phyloP scores from a whole-genome alignment of 2,329 filamentous ascomycete genomes.

The Penicillium sp. region DNA sequence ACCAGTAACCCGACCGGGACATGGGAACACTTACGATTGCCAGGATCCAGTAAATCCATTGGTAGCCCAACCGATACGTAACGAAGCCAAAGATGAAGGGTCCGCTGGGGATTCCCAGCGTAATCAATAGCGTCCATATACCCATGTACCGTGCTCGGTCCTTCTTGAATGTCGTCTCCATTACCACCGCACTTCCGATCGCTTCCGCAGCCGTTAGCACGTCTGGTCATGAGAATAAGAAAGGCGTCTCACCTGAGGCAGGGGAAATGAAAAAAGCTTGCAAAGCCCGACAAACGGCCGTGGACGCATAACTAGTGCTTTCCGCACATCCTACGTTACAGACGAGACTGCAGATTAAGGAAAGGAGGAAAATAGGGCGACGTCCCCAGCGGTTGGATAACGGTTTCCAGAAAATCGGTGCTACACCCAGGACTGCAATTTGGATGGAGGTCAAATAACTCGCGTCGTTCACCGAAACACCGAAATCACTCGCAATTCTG shows the following conservation, averaged over 20 bases:
- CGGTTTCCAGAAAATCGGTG: too few species aligned
- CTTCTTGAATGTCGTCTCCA: conserved; percentile 52
- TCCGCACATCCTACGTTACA: conserved; percentile 50
- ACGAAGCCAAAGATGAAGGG: conserved; percentile 39
- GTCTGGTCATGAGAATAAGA: too few species aligned
- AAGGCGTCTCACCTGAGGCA: conserved; percentile 41
- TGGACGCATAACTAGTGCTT: conserved; percentile 42
- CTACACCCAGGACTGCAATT: too few species aligned
- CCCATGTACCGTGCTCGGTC: conserved; percentile 50
- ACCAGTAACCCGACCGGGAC: too few species aligned
- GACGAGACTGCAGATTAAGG: conserved; percentile 42
- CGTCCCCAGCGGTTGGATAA: conserved; percentile 48
- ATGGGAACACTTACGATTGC: conserved; percentile 42
- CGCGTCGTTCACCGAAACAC: too few species aligned
- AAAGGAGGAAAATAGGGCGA: conserved; percentile 48
- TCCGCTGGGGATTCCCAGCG: conserved; percentile 40
- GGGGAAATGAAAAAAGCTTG: conserved; percentile 50
- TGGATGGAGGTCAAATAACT: too few species aligned
- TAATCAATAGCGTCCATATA: conserved; percentile 48
- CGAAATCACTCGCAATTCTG: too few species aligned
- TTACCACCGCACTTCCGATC: conserved; percentile 52
- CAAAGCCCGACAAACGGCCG: conserved; percentile 45
- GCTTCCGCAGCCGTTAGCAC: too few species aligned
- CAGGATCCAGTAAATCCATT: conserved; percentile 53
- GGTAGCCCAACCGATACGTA: conserved; percentile 45